Conservation (phyloP, 176 grass and related monocot genomes). For the maize (Zea mays) region Zm-B73-REFERENCE-NAM-5.0 NC_050102.1:4887001-4887500, state of each 20-base stretch:
- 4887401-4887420: conserved; percentile 36
- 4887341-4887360: conserved; percentile 63
- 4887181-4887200: background rate
- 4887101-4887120: conserved; percentile 43
- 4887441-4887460: conserved; percentile 26
- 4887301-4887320: conserved; percentile 55
- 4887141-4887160: conserved; percentile 17
- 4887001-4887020: conserved; percentile 63
- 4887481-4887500: conserved; percentile 79
- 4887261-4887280: conserved; percentile 61
- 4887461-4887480: conserved; percentile 68
- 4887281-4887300: conserved; percentile 77
- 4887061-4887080: conserved; percentile 72
- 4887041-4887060: conserved; percentile 91
- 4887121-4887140: conserved; percentile 68
- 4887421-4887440: conserved; percentile 6
- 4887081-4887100: conserved; percentile 55
- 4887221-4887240: conserved; percentile 58
- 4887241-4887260: conserved; percentile 89
- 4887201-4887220: conserved; percentile 15
- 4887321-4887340: conserved; percentile 77
- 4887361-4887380: conserved; percentile 89
- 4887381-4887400: conserved; percentile 61
- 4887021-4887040: conserved; percentile 73
- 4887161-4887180: conserved; percentile 27